Percentiles rank a stretch among this genome's conserved stretches.
These are phyloP conservation scores for Striga hermonthica DNA, from an alignment of 305 asterid species.

Conservation along the genomic window DNA sequence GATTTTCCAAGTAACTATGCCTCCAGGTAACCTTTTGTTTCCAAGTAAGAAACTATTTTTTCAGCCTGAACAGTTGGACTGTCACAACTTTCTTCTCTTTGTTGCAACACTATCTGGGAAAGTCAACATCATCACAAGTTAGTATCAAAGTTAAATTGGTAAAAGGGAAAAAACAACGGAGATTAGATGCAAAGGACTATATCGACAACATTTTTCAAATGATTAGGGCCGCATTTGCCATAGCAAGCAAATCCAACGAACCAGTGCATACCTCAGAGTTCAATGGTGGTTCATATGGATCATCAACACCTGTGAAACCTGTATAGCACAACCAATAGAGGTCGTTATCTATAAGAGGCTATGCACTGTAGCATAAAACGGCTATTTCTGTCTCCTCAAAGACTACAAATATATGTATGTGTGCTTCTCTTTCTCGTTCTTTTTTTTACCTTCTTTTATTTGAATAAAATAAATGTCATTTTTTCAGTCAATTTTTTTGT, in stretches of 20 bases:
- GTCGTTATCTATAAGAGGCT: not conserved
- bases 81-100: slow-evolving; percentile 50
- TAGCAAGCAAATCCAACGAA: not conserved
- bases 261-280: slow-evolving; percentile 60
- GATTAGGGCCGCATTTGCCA: slow-evolving; percentile 1
- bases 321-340: slow-evolving; percentile 28
- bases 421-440: too few species aligned
- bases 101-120: slow-evolving; percentile 69
- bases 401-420: not conserved
- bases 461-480: too few species aligned
- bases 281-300: slow-evolving; percentile 84
- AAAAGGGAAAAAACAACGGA: not conserved
- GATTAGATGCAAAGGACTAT: slow-evolving; percentile 14
- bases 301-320: slow-evolving; percentile 94
- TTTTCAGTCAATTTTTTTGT: not conserved
- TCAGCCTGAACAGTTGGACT: slow-evolving; percentile 68
- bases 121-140: slow-evolving; percentile 16
- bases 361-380: not conserved
- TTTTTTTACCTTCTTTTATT: too few species aligned
- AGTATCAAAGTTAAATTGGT: not conserved
- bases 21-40: slow-evolving; percentile 59
- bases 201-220: not conserved
- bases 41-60: slow-evolving; percentile 60
- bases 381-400: slow-evolving; percentile 20
- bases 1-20: slow-evolving; percentile 35